Base-by-base conservation (phyloP, 2,329 filamentous ascomycete species). In the Cladorrhinum sp. region DNA sequence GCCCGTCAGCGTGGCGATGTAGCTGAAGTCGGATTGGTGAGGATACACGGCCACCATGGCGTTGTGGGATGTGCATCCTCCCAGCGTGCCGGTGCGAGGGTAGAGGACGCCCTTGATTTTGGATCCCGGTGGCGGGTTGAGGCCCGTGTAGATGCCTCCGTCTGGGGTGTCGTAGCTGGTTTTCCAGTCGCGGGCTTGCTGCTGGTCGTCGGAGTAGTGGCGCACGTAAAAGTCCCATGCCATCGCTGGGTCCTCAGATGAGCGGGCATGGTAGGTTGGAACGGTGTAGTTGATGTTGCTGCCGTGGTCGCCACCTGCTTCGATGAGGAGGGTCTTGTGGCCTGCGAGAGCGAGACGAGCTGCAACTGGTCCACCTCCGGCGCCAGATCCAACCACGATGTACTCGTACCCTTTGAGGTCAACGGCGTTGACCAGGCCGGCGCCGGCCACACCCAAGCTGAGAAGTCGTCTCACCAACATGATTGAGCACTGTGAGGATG, bases 141-240 rank as follows among this genome's bases (percentile, higher is more conserved):
- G 66, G 5, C 74, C 73, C 4, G 69, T 68, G 46, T 73, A 80
- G 5, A 73, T 62, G 24, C 68, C 66, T 2, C 78, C 78, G 23
- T 77, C 68, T 0, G 74, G 55, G 10, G 67, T 71, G 16, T 70
- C 62, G 63, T 75, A 80, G 0, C 72, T 74, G 66, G 75, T 72
- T 72, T 88, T 85, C 65, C 74, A 80, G 67, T 86, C 82, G 50
- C 77, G 74, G 36, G 77, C 73, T 64, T 82, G 79, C 10, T 79
- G 77, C 2, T 64, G 70, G 18, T 79, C 70, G 63, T 86, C 78
- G 5, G 76, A 72, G 66, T 86, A 87, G 71, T 88, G 85, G 57
- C 81, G 80, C 60, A 87, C 83, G 64, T 80, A 88, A 71, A 82
- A 87, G 72, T 85, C 79, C 85, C 85, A 88, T 49, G 74, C 23